These are phyloP conservation scores for Colletotrichum godetiae DNA, from an alignment of 2,329 filamentous ascomycete species.

Conservation along the genomic window DNA sequence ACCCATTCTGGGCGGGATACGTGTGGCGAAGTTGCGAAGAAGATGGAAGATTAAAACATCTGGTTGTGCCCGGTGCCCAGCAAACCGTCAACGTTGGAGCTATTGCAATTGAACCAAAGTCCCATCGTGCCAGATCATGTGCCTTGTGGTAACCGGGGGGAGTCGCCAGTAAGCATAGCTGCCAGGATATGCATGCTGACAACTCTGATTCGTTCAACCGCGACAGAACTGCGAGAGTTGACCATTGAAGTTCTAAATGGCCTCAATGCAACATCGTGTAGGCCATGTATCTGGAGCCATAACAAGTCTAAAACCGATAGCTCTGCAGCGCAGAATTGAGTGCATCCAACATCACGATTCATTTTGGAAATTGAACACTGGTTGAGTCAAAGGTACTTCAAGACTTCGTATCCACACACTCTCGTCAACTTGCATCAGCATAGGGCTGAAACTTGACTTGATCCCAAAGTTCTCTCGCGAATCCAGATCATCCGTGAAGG, in stretches of 20 bases:
- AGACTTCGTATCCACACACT: background rate
- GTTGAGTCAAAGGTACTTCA: background rate
- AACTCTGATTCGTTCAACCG: background rate
- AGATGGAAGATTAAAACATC: background rate
- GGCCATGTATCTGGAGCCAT: background rate
- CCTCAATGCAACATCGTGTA: conserved; percentile 8
- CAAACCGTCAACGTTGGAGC: background rate
- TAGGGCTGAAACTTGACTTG: conserved; percentile 27
- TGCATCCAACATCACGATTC: background rate
- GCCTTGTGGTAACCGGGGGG: background rate
- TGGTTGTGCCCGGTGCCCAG: background rate
- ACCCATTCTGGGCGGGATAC: background rate
- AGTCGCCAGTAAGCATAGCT: conserved; percentile 9
- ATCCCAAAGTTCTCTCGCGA: background rate
- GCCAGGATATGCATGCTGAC: conserved; percentile 10
- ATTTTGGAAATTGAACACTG: background rate
- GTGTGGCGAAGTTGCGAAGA: background rate
- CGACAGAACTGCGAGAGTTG: background rate
- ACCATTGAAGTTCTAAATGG: conserved; percentile 6
- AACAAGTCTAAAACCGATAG: background rate
- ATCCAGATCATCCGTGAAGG: background rate
- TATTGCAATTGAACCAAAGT: conserved; percentile 30
- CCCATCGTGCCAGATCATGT: conserved; percentile 34
- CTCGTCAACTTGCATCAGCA: conserved; percentile 5
- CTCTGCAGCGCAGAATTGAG: background rate